Evolutionary conservation across 345 rosid genomes (phyloP).

Genomic region (Gossypium arboreum): DNA sequence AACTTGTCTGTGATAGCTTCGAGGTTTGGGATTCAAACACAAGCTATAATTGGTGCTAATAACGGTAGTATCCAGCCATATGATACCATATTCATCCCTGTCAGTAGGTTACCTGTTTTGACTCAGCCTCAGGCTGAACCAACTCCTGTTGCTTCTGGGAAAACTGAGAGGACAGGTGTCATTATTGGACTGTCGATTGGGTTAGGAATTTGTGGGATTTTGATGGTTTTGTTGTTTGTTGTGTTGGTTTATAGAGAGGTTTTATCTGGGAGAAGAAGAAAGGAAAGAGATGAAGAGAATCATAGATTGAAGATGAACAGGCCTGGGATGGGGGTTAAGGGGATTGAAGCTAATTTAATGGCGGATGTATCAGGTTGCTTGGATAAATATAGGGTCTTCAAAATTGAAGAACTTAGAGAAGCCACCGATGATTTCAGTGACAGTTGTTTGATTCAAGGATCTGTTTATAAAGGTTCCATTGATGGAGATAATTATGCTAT

Average conservation of each 20-base stretch:
- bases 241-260: constrained; percentile 29
- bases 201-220: constrained; percentile 35
- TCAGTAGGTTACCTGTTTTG: constrained; percentile 42
- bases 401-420: constrained; percentile 52
- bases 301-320: constrained; percentile 16
- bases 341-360: constrained; percentile 44
- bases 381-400: constrained; percentile 64
- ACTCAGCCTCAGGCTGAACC: constrained; percentile 44
- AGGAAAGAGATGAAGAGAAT: constrained; percentile 29
- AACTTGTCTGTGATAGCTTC: constrained; percentile 50
- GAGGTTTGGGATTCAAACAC: constrained; percentile 36
- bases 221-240: constrained; percentile 31
- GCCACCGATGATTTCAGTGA: constrained; percentile 52
- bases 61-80: constrained; percentile 30
- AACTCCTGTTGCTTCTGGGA: constrained; percentile 22
- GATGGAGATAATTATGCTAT: constrained; percentile 54
- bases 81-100: constrained; percentile 57
- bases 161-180: constrained; percentile 40
- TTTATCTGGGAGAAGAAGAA: constrained; percentile 20
- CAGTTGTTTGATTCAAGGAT: constrained; percentile 56
- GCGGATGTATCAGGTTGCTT: constrained; percentile 72
- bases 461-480: constrained; percentile 57
- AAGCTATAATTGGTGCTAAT: constrained; percentile 39
- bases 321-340: constrained; percentile 26
- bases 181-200: constrained; percentile 49